Conservation (phyloP, 768 basidiomycete species). For the Boletus barrowsii region DNA sequence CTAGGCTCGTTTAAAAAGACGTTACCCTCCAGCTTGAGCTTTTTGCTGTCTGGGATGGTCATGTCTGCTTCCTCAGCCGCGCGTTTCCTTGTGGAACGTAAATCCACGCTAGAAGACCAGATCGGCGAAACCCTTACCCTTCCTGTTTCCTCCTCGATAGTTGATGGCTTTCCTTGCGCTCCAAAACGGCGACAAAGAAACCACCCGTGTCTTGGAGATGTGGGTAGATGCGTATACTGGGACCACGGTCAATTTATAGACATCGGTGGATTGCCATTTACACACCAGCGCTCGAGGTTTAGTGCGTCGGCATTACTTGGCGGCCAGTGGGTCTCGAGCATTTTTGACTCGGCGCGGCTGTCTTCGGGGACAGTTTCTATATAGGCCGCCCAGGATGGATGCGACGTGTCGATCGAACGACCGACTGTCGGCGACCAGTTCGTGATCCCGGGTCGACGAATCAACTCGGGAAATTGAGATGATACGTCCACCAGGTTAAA, state of each 20-base stretch:
- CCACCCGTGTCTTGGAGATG: conserved; percentile 96
- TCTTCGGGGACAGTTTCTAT: conserved; percentile 46
- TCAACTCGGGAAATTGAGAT: conserved; percentile 63
- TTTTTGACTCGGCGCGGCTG: conserved; percentile 52
- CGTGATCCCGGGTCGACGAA: conserved; percentile 71
- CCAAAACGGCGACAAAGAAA: conserved; percentile 92
- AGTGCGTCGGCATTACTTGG: conserved; percentile 58
- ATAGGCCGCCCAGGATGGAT: conserved; percentile 62
- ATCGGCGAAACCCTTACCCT: conserved; percentile 8
- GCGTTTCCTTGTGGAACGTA: conserved; percentile 41
- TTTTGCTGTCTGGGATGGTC: conserved; percentile 47
- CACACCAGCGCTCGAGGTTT: conserved; percentile 72
- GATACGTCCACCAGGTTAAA: conserved; percentile 83
- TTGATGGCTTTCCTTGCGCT: conserved; percentile 39
- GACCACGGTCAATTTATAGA: neutral
- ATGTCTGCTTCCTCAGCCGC: conserved; percentile 39
- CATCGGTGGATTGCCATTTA: neutral
- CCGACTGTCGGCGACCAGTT: conserved; percentile 76
- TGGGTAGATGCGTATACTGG: conserved; percentile 86
- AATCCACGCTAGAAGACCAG: neutral
- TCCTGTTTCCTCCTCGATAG: conserved; percentile 2
- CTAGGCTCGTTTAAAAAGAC: conserved; percentile 3
- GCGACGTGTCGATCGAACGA: conserved; percentile 46
- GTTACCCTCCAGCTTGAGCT: conserved; percentile 39
- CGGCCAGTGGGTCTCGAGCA: conserved; percentile 79